Evolutionary conservation across 1,284 basidiomycete genomes (phyloP), one percentile per base, ranked within the genome.

Genomic region (Cutaneotrichosporon cavernicola): DNA sequence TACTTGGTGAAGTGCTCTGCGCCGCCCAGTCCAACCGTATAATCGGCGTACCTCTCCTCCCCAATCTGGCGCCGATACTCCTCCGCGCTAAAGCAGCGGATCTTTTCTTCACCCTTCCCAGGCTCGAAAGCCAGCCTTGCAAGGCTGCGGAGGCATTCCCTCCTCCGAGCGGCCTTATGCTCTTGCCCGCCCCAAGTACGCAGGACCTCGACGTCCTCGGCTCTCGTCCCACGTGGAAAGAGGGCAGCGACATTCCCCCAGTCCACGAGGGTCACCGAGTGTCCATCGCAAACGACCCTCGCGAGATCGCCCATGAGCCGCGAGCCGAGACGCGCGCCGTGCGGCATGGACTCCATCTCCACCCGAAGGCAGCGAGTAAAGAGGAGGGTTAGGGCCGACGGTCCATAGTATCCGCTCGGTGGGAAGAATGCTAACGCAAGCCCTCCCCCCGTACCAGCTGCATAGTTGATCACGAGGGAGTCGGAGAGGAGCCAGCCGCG

Each of bases 111-210:
- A 0, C 7, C 18, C 14, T 18, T n/a, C 18, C 7, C 43, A 46
- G 18, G 18, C 18, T 46, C 43, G 51, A 53, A 30, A 2, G 51
- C 51, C 31, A 53, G 18, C 14, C 30, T n/a, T 3, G 51, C 51
- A 4, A 53, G 51, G 30, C 31, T 6, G 31, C 13, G 51, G 31
- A 53, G 13, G 9, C 51, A 53, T 31, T 30, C 51, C 6, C 31
- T 32, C 30, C 51, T 26, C 8, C 51, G 30, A 0, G 30, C 51
- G 9, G 51, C 51, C 30, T 53, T 53, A 31, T 30, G 30, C 13
- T n/a, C 26, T 31, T 53, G 51, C 31, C 51, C 51, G 30, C 51
- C 51, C 51, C 51, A 53, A 8, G 51, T 53, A 16, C 30, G 26
- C 5, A 53, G 43, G 16, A n/a, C 16, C 43, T 46, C 30, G 31